These are phyloP conservation scores for Geotrichum australiense DNA, from an alignment of 1,139 yeast genomes.

Conservation along the genomic window DNA sequence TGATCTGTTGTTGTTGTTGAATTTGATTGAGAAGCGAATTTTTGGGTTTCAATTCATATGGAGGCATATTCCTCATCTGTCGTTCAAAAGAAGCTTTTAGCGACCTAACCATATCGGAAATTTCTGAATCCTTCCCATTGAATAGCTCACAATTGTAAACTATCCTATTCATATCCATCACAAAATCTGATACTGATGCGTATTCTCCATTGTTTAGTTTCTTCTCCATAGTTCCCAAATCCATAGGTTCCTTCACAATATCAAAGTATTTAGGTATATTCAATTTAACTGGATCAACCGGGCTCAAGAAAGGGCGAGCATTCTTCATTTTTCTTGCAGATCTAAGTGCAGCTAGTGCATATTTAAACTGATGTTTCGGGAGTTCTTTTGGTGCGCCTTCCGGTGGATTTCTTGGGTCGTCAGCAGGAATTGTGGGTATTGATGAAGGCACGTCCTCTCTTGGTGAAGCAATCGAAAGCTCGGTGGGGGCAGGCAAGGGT, in stretches of 20 bases:
- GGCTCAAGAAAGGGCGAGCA: slow-evolving; percentile 81
- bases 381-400: slow-evolving; percentile 43
- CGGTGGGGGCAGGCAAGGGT: neutral
- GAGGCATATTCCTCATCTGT: slow-evolving; percentile 88
- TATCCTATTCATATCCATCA: slow-evolving; percentile 78
- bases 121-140: slow-evolving; percentile 77
- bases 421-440: slow-evolving; percentile 21
- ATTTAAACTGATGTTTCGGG: slow-evolving; percentile 79
- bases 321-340: slow-evolving; percentile 87
- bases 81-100: slow-evolving; percentile 89
- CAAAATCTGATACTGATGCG: slow-evolving; percentile 57
- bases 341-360: slow-evolving; percentile 38
- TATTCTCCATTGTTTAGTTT: slow-evolving; percentile 71
- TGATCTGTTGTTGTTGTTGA: slow-evolving; percentile 1
- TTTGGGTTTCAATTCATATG: slow-evolving; percentile 47
- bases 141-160: slow-evolving; percentile 74
- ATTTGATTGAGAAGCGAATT: slow-evolving; percentile 20
- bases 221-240: slow-evolving; percentile 80
- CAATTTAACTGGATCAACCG: slow-evolving; percentile 83
- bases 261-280: slow-evolving; percentile 89
- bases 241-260: slow-evolving; percentile 86
- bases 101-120: slow-evolving; percentile 85
- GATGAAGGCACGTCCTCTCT: neutral
- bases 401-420: slow-evolving; percentile 22
- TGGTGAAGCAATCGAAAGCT: neutral